Percentiles rank a stretch among this genome's conserved stretches.
Evolutionary conservation across 495 filamentous ascomycete genomes (phyloP).

Genomic region (Penicillium soppii): DNA sequence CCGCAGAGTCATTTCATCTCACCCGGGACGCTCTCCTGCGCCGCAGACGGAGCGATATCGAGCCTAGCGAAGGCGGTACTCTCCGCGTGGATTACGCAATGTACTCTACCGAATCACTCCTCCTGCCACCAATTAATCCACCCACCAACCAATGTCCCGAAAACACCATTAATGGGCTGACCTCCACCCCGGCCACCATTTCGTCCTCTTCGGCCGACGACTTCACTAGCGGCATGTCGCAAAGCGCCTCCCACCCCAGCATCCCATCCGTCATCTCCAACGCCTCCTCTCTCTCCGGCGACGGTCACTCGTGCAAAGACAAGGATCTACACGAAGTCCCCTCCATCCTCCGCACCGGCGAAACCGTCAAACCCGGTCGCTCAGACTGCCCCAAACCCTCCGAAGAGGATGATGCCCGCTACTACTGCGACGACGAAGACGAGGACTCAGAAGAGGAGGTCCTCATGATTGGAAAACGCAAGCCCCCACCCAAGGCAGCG

Average conservation of each 20-base stretch:
- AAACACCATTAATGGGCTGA: conserved; percentile 44
- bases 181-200: conserved; percentile 55
- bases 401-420: conserved; percentile 44
- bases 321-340: conserved; percentile 37
- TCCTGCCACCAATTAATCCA: conserved; percentile 25
- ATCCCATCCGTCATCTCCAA: conserved; percentile 74
- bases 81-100: conserved; percentile 27
- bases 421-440: conserved; percentile 48
- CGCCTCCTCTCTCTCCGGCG: conserved; percentile 76
- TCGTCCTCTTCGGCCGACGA: conserved; percentile 52
- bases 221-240: conserved; percentile 56
- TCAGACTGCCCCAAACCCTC: conserved; percentile 17
- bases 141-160: conserved; percentile 52
- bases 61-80: conserved; percentile 27
- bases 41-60: conserved; percentile 32
- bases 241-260: conserved; percentile 71
- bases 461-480: conserved; percentile 44
- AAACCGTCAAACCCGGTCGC: conserved; percentile 41
- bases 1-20: conserved; percentile 45
- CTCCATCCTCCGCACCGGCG: conserved; percentile 46
- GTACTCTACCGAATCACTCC: conserved; percentile 24
- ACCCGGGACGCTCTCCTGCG: conserved; percentile 43
- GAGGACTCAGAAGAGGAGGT: conserved; percentile 52
- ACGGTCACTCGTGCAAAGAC: conserved; percentile 27
- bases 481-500: conserved; percentile 23